Conservation (phyloP, 331 rosid genomes). For the Stylosanthes scabra region DNA sequence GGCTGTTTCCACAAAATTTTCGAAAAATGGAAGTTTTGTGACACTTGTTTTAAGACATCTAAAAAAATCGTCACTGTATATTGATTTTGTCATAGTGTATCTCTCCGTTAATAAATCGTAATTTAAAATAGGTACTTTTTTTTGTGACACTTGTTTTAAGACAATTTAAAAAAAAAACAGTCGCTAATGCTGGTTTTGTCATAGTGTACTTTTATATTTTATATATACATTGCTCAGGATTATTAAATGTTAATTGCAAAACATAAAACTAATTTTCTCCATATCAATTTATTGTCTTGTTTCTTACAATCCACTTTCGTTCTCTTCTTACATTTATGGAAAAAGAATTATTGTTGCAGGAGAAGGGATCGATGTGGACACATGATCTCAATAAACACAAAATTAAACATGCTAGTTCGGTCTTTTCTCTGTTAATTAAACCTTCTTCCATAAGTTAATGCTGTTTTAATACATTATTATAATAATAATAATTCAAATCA, state of each 20-base stretch:
- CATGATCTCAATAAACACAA: conserved; percentile 17
- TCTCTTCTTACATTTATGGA: conserved; percentile 19
- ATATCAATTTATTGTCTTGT: conserved; percentile 39
- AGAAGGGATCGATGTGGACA: conserved; percentile 12
- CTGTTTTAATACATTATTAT: conserved; percentile 8
- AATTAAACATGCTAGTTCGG: conserved; percentile 28
- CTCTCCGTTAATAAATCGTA: no score
- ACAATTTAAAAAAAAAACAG: no score
- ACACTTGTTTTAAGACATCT: no score
- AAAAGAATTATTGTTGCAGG: conserved; percentile 2
- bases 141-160: no score
- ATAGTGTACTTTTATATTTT: no score
- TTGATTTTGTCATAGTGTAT: no score
- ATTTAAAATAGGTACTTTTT: no score
- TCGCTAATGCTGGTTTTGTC: no score
- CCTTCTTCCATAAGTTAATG: conserved; percentile 21
- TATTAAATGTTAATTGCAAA: not conserved
- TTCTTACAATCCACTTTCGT: conserved; percentile 14
- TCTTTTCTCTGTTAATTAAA: conserved; percentile 27
- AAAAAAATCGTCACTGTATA: no score
- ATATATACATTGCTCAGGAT: no score
- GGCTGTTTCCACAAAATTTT: no score
- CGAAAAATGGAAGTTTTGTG: no score
- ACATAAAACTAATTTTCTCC: not conserved
- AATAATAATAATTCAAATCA: not conserved